Evolutionary conservation across 2,329 filamentous ascomycete species (phyloP).

Genomic region (Calonectria ilicicola): DNA sequence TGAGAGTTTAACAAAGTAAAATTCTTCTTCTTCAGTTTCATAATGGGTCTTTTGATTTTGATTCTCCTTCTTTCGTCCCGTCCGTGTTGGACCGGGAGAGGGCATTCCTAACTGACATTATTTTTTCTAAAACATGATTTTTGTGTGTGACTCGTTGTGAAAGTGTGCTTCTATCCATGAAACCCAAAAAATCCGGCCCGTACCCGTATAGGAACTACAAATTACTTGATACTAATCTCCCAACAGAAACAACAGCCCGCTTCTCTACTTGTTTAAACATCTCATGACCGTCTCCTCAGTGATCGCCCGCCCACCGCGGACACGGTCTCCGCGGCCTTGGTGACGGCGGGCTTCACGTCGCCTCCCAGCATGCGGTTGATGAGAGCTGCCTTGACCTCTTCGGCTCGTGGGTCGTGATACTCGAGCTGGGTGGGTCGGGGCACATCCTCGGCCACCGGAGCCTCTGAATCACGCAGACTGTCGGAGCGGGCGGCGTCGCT

Average conservation of each 20-base stretch:
- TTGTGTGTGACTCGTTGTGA: background rate
- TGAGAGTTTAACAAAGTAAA: background rate
- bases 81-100: background rate
- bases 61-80: background rate
- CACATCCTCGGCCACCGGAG: slow-evolving; percentile 41
- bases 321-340: slow-evolving; percentile 17
- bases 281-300: slow-evolving; percentile 37
- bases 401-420: slow-evolving; percentile 64
- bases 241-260: no score
- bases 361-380: slow-evolving; percentile 58
- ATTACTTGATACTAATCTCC: no score
- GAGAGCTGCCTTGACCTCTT: slow-evolving; percentile 55
- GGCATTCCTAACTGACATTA: background rate
- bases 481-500: slow-evolving; percentile 56
- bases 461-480: slow-evolving; percentile 35
- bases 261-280: no score
- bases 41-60: slow-evolving; percentile 16
- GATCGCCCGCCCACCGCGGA: slow-evolving; percentile 30
- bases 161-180: background rate
- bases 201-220: no score
- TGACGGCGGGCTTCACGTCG: slow-evolving; percentile 23
- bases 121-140: no score
- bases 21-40: background rate
- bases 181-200: no score
- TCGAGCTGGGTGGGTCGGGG: slow-evolving; percentile 65